Base-by-base conservation (phyloP, 805 yeast genomes). In the Yarrowia osloensis region DNA sequence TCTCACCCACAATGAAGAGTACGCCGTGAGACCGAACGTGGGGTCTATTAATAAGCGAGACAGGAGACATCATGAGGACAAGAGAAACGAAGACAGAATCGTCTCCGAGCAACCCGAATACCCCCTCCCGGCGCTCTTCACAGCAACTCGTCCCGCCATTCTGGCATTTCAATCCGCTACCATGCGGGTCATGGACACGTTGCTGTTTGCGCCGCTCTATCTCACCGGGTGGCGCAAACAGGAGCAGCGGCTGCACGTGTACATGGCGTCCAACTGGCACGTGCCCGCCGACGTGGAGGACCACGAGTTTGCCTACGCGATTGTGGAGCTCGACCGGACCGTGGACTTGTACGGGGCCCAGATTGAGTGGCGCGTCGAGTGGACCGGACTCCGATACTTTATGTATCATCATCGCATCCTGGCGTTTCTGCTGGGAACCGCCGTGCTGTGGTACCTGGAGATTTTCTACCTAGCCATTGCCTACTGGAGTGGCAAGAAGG, bases 331-430 rank as follows among this genome's bases (percentile, higher is more conserved):
- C 17, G 75, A 74, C 52, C 68, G 73, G 4, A 66, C 47, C 12
- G 73, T 76, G 8, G 70, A 76, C 26, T 37, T 74, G 3, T 69
- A 69, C 50, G 57, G 61, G 12, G 75, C 76, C 13, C 35, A 54
- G 13, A 63, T 75, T 24, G 69, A 63, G 7, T 74, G 73, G 72
- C 49, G 68, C 6, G 76, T 73, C 21, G 62, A 74, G 59, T 75
- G 77, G 78, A 66, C 63, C 13, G 78, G 78, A 17, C 33, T 76
- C 11, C 70, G 78, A 22, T 76, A 73, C 62, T 67, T 72, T 19
- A 72, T 76, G 76, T 69, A 75, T 57, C 68, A 74, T 21, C 71
- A 72, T 65, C 63, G 71, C 12, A 8, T 72, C 19, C 37, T 69
- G 2, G 66, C 71, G 29, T 74, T 74, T 52, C 26, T 73, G 2